A percentile compares a stretch with the other conserved stretches of the same genome.
Evolutionary conservation across 257 asterid genomes (phyloP).

Genomic region (Solanum pinnatisectum): DNA sequence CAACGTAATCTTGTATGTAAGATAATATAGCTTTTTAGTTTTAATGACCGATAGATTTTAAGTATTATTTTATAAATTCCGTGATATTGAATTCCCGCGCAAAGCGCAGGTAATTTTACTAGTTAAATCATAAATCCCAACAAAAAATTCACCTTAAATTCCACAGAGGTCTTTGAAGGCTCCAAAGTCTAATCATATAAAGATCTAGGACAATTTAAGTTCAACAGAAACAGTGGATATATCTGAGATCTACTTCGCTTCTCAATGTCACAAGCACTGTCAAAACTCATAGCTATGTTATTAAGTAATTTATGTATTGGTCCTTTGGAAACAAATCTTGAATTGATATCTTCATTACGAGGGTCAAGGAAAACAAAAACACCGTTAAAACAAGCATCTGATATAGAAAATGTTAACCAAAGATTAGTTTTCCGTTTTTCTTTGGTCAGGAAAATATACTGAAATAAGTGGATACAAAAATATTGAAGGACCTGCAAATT

Average conservation of each 20-base stretch:
- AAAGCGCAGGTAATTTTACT: too few species aligned
- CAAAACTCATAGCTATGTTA: neutral
- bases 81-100: too few species aligned
- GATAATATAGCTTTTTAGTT: too few species aligned
- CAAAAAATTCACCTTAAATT: slow-evolving; percentile 55
- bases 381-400: neutral
- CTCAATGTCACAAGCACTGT: neutral
- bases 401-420: slow-evolving; percentile 5
- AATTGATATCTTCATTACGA: neutral
- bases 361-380: neutral
- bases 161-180: slow-evolving; percentile 59
- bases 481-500: slow-evolving; percentile 79
- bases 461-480: slow-evolving; percentile 58
- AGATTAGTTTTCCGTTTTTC: neutral
- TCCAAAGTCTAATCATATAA: slow-evolving; percentile 57
- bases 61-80: too few species aligned
- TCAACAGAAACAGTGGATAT: neutral
- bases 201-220: slow-evolving; percentile 69
- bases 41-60: too few species aligned
- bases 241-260: neutral
- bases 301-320: neutral
- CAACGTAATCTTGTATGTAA: too few species aligned
- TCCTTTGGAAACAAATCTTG: neutral
- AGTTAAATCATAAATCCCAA: neutral
- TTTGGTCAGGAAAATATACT: neutral